phyloP scores from a whole-genome alignment of 805 yeast species.

The Candida insectalens region DNA sequence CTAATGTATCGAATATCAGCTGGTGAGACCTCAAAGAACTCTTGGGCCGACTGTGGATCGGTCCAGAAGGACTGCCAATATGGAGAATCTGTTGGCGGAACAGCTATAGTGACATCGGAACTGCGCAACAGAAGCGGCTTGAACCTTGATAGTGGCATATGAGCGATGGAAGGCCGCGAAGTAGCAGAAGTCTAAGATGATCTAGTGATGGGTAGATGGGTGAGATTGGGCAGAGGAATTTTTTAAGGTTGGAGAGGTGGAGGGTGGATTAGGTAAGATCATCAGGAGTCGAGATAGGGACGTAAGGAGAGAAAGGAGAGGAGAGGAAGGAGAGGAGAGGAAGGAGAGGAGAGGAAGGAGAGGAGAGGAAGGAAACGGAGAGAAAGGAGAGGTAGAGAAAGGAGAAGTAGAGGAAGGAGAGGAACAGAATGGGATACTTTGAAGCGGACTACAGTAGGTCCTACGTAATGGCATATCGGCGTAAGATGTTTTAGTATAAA shows the following conservation, averaged over 20 bases:
- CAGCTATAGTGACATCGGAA: conserved; percentile 32
- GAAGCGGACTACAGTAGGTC: not conserved
- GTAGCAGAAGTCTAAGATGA: too few relatives aligned
- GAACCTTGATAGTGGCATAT: too few relatives aligned
- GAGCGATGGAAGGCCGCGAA: too few relatives aligned
- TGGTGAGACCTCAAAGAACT: conserved; percentile 46
- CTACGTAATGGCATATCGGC: too few relatives aligned
- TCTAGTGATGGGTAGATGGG: too few relatives aligned
- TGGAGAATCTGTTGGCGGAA: conserved; percentile 24
- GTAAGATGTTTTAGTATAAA: too few relatives aligned
- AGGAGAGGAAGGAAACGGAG: not conserved
- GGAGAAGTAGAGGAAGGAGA: not conserved
- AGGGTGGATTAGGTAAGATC: too few relatives aligned
- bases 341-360: not conserved
- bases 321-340: not conserved
- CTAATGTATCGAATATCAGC: conserved; percentile 52
- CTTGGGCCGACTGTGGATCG: conserved; percentile 41
- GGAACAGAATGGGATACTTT: not conserved
- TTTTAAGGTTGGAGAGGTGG: not conserved
- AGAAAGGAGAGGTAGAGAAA: not conserved
- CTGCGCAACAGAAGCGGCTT: conserved; percentile 53
- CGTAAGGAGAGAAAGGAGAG: not conserved
- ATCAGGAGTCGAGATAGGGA: too few relatives aligned
- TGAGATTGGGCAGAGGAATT: too few relatives aligned
- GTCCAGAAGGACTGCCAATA: conserved; percentile 39